Conservation (phyloP, 2,329 filamentous ascomycete species). For the Epichloe hybrida region DNA sequence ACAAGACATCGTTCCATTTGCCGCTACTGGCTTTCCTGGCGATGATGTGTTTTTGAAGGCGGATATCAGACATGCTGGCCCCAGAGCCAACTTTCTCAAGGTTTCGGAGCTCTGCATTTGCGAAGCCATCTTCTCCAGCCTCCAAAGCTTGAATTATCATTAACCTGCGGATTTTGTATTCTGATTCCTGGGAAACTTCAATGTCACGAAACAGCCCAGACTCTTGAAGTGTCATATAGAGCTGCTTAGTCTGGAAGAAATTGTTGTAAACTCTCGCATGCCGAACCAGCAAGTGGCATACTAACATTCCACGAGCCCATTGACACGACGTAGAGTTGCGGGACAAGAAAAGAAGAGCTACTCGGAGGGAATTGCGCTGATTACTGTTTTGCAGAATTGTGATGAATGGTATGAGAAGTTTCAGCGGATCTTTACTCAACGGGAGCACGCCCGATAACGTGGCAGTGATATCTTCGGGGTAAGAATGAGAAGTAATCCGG, state of each 20-base stretch:
- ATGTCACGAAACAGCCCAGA: slow-evolving; percentile 14
- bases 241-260: slow-evolving; percentile 11
- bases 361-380: slow-evolving; percentile 4
- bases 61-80: slow-evolving; percentile 11
- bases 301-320: slow-evolving; percentile 8
- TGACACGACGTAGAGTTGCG: slow-evolving; percentile 1
- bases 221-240: slow-evolving; percentile 16
- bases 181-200: slow-evolving; percentile 7
- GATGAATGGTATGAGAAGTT: background rate
- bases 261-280: background rate
- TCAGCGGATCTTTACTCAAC: slow-evolving; percentile 12
- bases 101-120: slow-evolving; percentile 12
- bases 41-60: slow-evolving; percentile 15
- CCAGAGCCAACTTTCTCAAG: slow-evolving; percentile 11
- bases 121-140: slow-evolving; percentile 15
- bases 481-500: slow-evolving; percentile 7
- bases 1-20: slow-evolving; percentile 14
- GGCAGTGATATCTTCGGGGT: slow-evolving; percentile 8
- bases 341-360: slow-evolving; percentile 7
- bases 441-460: slow-evolving; percentile 12
- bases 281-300: slow-evolving; percentile 7
- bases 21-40: slow-evolving; percentile 16
- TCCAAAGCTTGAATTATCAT: slow-evolving; percentile 15
- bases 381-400: slow-evolving; percentile 4
- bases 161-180: slow-evolving; percentile 17